A percentile compares a stretch with the other conserved stretches of the same genome.
Conservation (phyloP, 495 filamentous ascomycete species). For the Tuber umbilicatum region DNA sequence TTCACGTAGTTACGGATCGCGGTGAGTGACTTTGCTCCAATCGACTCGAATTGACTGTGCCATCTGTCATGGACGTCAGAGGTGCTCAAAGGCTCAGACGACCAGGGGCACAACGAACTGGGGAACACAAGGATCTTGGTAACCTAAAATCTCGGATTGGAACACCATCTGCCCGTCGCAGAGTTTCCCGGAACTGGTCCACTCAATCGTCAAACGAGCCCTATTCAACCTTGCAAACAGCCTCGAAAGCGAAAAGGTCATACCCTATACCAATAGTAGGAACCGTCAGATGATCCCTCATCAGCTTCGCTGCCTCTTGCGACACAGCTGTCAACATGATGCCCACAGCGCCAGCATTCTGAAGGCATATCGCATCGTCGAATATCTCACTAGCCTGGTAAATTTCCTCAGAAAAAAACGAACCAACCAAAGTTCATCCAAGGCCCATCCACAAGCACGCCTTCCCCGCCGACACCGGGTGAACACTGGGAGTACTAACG, state of each 20-base stretch:
- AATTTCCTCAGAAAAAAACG: constrained; percentile 19
- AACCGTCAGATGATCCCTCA: constrained; percentile 74
- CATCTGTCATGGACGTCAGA: constrained; percentile 7
- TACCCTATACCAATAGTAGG: constrained; percentile 92
- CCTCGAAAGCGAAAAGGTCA: background rate
- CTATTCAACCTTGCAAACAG: background rate
- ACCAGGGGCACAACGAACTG: constrained; percentile 6
- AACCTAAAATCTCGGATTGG: constrained; percentile 66
- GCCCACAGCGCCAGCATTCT: constrained; percentile 51
- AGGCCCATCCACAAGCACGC: background rate
- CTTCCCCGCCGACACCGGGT: background rate
- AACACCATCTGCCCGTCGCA: constrained; percentile 69
- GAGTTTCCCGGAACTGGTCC: constrained; percentile 53
- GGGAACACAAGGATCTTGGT: constrained; percentile 42
- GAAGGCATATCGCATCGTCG: constrained; percentile 65
- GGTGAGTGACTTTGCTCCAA: constrained; percentile 32
- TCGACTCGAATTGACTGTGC: constrained; percentile 35
- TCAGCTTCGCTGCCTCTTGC: constrained; percentile 46
- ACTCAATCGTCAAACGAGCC: background rate
- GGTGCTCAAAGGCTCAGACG: background rate
- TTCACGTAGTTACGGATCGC: constrained; percentile 37
- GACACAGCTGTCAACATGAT: constrained; percentile 37
- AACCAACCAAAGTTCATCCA: background rate
- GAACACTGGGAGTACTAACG: constrained; percentile 27
- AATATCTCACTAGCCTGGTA: constrained; percentile 38